These are phyloP conservation scores for Penicillium parvum DNA, from an alignment of 495 filamentous ascomycete species.

Conservation along the genomic window DNA sequence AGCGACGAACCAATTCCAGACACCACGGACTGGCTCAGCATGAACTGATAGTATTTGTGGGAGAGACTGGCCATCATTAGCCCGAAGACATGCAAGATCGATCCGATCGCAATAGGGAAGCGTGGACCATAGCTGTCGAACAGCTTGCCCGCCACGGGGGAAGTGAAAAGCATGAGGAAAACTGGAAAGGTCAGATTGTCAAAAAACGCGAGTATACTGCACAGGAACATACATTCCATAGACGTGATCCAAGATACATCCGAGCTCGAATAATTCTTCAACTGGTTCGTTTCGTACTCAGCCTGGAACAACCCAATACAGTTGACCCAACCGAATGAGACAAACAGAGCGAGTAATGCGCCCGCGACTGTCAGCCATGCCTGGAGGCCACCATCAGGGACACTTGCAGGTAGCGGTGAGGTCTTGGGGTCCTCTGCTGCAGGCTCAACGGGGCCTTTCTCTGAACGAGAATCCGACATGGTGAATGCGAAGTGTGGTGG, in stretches of 20 bases:
- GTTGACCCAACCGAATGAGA: constrained; percentile 55
- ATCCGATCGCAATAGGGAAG: constrained; percentile 6
- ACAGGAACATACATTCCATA: constrained; percentile 13
- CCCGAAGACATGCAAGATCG: constrained; percentile 15
- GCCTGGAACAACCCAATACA: constrained; percentile 51
- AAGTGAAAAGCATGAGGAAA: constrained; percentile 30
- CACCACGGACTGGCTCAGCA: constrained; percentile 47
- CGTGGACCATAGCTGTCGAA: constrained; percentile 16
- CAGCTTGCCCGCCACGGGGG: constrained; percentile 20
- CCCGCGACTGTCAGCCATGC: constrained; percentile 59
- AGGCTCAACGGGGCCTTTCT: too few species aligned
- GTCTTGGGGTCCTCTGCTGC: too few species aligned
- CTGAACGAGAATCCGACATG: too few species aligned
- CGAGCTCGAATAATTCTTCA: constrained; percentile 25
- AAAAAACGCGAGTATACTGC: not conserved
- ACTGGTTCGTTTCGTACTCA: constrained; percentile 39
- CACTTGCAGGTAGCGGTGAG: too few species aligned
- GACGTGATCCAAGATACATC: constrained; percentile 39
- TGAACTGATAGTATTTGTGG: constrained; percentile 60
- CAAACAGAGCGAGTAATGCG: constrained; percentile 53
- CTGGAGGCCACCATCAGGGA: constrained; percentile 55
- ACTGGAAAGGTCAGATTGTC: constrained; percentile 2
- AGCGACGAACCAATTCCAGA: constrained; percentile 4
- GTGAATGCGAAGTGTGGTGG: too few species aligned
- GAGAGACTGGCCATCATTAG: constrained; percentile 29